These are phyloP conservation scores for Chondrostereum purpureum DNA, from an alignment of 1,284 basidiomycete genomes.

Conservation along the genomic window DNA sequence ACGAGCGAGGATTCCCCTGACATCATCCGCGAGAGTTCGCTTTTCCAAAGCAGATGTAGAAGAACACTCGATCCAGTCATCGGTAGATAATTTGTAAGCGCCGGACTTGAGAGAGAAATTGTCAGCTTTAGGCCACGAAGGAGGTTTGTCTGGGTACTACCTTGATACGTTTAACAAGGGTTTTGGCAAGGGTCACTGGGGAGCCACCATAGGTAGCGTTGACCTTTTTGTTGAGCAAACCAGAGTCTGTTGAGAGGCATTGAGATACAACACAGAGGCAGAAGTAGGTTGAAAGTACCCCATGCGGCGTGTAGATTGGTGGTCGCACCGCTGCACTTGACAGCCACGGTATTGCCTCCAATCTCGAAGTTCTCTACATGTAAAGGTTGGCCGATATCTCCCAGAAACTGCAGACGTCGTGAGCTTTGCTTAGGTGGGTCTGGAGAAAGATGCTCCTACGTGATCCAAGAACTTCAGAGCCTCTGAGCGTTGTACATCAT, in stretches of 20 bases:
- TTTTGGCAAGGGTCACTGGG: conserved; percentile 35
- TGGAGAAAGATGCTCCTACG: conserved; percentile 11
- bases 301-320: conserved; percentile 48
- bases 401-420: conserved; percentile 34
- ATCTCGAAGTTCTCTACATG: conserved; percentile 37
- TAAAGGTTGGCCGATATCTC: conserved; percentile 46
- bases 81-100: conserved; percentile 27
- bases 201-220: conserved; percentile 32
- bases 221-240: conserved; percentile 39
- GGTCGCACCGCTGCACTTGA: conserved; percentile 30
- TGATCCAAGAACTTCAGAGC: conserved; percentile 46
- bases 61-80: conserved; percentile 41
- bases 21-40: conserved; percentile 26
- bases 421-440: conserved; percentile 5
- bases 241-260: conserved; percentile 28
- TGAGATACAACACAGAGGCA: neutral
- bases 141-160: conserved; percentile 17
- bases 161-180: conserved; percentile 37
- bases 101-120: conserved; percentile 29
- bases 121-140: neutral
- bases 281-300: conserved; percentile 2
- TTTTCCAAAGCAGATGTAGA: conserved; percentile 27
- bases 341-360: conserved; percentile 37
- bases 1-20: conserved; percentile 21
- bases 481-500: conserved; percentile 36